A percentile compares a stretch with the other conserved stretches of the same genome.
Evolutionary conservation across 192 early-diverging fungal genomes (phyloP).

Genomic region (Entophlyctis luteolus): DNA sequence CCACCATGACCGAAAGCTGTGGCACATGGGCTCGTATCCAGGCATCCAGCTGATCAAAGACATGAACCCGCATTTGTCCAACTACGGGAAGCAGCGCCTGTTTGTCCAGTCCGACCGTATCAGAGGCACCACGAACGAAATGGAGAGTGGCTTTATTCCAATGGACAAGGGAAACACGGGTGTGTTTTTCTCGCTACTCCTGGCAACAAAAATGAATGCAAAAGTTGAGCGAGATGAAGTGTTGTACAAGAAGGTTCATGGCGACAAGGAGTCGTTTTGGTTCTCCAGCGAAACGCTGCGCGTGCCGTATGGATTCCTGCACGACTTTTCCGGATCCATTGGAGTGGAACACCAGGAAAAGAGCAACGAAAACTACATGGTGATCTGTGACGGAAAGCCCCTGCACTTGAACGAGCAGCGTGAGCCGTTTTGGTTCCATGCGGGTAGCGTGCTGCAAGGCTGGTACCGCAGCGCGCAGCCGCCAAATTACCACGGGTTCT

Average conservation of each 20-base stretch:
- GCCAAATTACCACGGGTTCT: too few species aligned
- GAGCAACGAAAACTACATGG: neutral
- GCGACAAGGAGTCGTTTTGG: slow-evolving; percentile 74
- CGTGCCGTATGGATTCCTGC: slow-evolving; percentile 50
- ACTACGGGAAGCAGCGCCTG: neutral
- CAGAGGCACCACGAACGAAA: slow-evolving; percentile 18
- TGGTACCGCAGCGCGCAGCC: neutral
- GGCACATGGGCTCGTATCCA: neutral
- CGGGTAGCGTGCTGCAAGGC: neutral
- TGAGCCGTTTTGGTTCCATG: slow-evolving; percentile 16
- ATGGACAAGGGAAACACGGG: slow-evolving; percentile 7
- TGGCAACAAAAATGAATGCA: slow-evolving; percentile 15
- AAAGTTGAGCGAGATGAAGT: neutral
- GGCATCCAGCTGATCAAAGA: neutral
- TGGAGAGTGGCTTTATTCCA: slow-evolving; percentile 5
- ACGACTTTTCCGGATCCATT: slow-evolving; percentile 45
- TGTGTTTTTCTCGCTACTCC: neutral
- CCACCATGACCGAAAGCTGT: slow-evolving; percentile 54
- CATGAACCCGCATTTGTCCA: neutral
- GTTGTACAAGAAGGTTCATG: neutral
- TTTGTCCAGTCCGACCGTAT: neutral
- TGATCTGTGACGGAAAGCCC: neutral
- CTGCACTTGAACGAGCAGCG: neutral
- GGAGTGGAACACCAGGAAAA: slow-evolving; percentile 38
- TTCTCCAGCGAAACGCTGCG: slow-evolving; percentile 58